Base-by-base conservation (phyloP, 1,284 basidiomycete species). In the Trichosporon ovoides region DNA sequence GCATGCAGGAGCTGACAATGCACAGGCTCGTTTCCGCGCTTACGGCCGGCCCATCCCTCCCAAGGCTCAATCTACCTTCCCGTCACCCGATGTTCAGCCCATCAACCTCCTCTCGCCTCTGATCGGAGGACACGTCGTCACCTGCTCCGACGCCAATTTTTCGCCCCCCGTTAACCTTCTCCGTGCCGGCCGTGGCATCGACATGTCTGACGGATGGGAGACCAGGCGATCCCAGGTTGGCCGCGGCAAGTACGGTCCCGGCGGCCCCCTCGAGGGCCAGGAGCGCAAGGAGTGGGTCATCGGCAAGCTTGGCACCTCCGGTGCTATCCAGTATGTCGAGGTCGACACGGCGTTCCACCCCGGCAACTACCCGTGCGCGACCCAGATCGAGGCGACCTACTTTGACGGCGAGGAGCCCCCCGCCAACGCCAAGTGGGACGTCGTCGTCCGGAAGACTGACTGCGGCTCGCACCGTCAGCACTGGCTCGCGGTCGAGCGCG, bases 171-270 rank as follows among this genome's bases (percentile, higher is more conserved):
- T 86, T 9, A 98, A 98, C 76, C 79, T 98, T 60, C 85, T 98
- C 57, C 80, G 97, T 37, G 93, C 93, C 1, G 95, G 95, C 34
- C 80, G 95, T 74, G 89, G 88, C 0, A 54, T 87, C 70, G 89
- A 96, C 70, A 98, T 98, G 93, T 87, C 92, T 16, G 94, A 98
- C 72, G 95, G 96, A 7, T 98, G 95, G 96, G 95, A 98, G 78
- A 98, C 95, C 1, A 91, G 89, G 73, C 84, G 96, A 57, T 93
- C 88, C 67, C 82, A 95, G 53, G 80, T 81, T 43, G 63, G 59
- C 81, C 83, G 55, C 86, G 85, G 52, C 87, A 96, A 74, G 64
- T 75, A 75, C 57, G 68, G 63, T 2, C 37, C 56, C 9, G 68
- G 66, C 2, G 60, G 56, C 1, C 19, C 60, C 13, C 60, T 72